Evolutionary conservation across 805 yeast species (phyloP), one percentile per base, ranked within the genome.

Genomic region (Brettanomyces bruxellensis): DNA sequence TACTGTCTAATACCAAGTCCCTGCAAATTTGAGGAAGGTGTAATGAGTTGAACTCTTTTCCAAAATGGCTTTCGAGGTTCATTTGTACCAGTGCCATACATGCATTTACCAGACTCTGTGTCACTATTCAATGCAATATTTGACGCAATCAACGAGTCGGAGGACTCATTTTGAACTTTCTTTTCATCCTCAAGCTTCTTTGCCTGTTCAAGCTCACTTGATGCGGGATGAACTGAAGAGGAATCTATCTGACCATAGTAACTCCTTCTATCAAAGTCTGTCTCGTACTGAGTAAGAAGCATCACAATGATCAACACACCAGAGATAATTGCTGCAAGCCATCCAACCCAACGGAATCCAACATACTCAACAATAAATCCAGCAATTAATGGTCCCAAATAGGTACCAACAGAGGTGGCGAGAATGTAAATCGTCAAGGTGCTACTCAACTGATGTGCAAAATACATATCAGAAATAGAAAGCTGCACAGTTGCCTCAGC

Each of bases 301-400:
- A 82, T 60, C 12, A 82, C 71, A 1, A 76, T 48, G 47, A 83
- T 61, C 28, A 79, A 65, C 3, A 65, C 79, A 38, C 80, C 89
- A 9, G 83, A 79, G 47, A 81, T 72, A 58, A 86, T 83, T 5
- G 76, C 78, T 13, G 78, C 80, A 52, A 71, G 58, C 74, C 80
- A 80, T 34, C 89, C 88, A 5, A 84, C 86, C 95, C 95, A 86
- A 55, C 84, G 70, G 67, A 85, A 86, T n/a, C 78, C 72, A 25
- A 75, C 69, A 40, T 73, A 65, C 40, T 76, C 72, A 7, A 80
- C 75, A 51, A 84, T 77, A 54, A 80, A 78, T n/a, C 88, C 89
- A 18, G 88, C 90, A 51, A 84, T 72, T 45, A 86, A 65, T 2
- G 95, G 95, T 2, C 93, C 91, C 49, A 86, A 65, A 58, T 81